These are phyloP conservation scores for Spathaspora girioi DNA, from an alignment of 805 yeast species.

Conservation along the genomic window DNA sequence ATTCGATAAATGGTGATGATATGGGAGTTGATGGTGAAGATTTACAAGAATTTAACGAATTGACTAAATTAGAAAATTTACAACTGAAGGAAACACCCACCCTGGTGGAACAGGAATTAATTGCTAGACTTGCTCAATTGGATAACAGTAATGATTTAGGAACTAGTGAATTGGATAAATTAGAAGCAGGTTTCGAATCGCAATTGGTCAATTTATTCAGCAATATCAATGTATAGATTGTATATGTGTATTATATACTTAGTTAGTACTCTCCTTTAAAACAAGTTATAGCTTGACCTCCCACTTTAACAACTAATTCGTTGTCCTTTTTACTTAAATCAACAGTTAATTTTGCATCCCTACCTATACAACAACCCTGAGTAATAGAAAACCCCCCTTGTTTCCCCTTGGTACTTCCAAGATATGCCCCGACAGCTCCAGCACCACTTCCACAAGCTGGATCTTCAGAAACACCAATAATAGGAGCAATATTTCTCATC, in stretches of 20 bases:
- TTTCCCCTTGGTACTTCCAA: conserved; percentile 9
- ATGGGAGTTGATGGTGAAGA: conserved; percentile 10
- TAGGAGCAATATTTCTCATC: conserved; percentile 44
- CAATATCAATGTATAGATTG: not conserved
- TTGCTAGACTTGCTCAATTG: conserved; percentile 6
- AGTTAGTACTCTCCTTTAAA: conserved; percentile 25
- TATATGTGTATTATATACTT: not conserved
- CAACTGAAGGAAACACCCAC: conserved; percentile 4
- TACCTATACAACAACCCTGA: conserved; percentile 37
- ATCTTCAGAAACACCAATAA: conserved; percentile 39
- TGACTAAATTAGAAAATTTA: conserved; percentile 16
- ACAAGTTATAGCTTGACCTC: conserved; percentile 38
- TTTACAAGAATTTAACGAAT: conserved; percentile 35
- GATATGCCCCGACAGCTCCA: conserved; percentile 24
- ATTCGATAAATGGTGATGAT: conserved; percentile 32
- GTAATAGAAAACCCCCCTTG: conserved; percentile 25
- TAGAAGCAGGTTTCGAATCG: conserved; percentile 13
- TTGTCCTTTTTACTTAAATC: conserved; percentile 4
- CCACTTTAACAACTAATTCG: conserved; percentile 22
- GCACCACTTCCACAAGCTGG: conserved; percentile 55
- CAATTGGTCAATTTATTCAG: conserved; percentile 8
- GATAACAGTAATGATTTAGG: conserved; percentile 15
- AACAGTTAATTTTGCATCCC: conserved; percentile 36
- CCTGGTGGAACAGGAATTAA: not conserved
- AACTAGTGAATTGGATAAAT: conserved; percentile 30